Evolutionary conservation across 148 eudicot species (phyloP).

Genomic region (Rhododendron mucronatum): DNA sequence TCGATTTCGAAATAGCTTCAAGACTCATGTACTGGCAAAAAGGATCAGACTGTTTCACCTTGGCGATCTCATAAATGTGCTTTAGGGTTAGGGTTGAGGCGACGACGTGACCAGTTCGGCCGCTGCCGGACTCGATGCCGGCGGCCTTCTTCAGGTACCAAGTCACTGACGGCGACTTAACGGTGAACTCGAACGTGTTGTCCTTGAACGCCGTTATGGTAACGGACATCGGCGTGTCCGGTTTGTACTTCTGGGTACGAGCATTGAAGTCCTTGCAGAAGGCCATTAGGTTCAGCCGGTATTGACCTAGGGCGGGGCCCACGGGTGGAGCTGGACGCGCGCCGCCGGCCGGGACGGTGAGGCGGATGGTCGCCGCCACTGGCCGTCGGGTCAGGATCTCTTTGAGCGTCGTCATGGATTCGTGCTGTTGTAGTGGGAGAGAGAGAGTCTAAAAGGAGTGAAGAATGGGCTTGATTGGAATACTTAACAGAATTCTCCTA

Average conservation of each 20-base stretch:
- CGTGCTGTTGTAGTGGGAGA: slow-evolving; percentile 24
- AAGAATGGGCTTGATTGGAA: neutral
- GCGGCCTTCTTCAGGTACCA: slow-evolving; percentile 91
- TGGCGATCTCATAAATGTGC: slow-evolving; percentile 84
- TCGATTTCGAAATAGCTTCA: slow-evolving; percentile 59
- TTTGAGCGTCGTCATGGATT: slow-evolving; percentile 52
- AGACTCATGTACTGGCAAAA: slow-evolving; percentile 51
- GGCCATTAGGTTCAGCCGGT: slow-evolving; percentile 77
- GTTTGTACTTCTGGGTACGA: slow-evolving; percentile 78
- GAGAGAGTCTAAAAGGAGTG: neutral
- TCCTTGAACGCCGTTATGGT: slow-evolving; percentile 78
- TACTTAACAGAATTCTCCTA: no score
- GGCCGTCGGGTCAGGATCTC: slow-evolving; percentile 66
- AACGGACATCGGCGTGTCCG: slow-evolving; percentile 77
- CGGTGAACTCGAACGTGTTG: slow-evolving; percentile 72
- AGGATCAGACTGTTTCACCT: slow-evolving; percentile 77
- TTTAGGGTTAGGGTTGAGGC: slow-evolving; percentile 53
- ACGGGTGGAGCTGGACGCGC: slow-evolving; percentile 86
- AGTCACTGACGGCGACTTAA: slow-evolving; percentile 64
- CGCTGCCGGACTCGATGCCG: slow-evolving; percentile 57
- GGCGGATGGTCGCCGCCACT: slow-evolving; percentile 73
- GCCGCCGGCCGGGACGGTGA: slow-evolving; percentile 81
- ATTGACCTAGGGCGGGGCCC: slow-evolving; percentile 79
- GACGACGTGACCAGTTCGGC: slow-evolving; percentile 61
- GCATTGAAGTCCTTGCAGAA: slow-evolving; percentile 96